Evolutionary conservation across 2,329 filamentous ascomycete species (phyloP).

Genomic region (Elsinoe perseae): DNA sequence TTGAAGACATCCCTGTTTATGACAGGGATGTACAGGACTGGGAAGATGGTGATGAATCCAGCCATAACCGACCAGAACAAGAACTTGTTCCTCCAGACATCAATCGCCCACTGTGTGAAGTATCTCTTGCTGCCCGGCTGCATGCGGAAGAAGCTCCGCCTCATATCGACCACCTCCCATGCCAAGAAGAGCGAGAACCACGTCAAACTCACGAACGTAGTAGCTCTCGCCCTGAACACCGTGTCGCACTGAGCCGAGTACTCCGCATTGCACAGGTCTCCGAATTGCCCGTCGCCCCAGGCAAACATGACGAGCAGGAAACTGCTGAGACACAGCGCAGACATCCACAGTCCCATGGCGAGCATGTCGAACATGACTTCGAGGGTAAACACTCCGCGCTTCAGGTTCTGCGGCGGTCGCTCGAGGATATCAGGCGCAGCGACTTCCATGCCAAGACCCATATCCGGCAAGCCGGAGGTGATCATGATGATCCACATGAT

Average conservation of each 20-base stretch:
- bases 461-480: conserved; percentile 78
- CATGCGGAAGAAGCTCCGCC: conserved; percentile 68
- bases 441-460: conserved; percentile 74
- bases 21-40: conserved; percentile 56
- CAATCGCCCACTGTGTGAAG: conserved; percentile 58
- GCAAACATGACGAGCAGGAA: conserved; percentile 60
- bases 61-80: conserved; percentile 39
- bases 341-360: conserved; percentile 72
- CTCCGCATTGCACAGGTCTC: conserved; percentile 48
- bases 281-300: conserved; percentile 48
- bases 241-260: conserved; percentile 51
- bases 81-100: conserved; percentile 66
- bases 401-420: conserved; percentile 65
- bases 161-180: conserved; percentile 69
- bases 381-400: conserved; percentile 63
- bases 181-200: conserved; percentile 71
- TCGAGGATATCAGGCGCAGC: conserved; percentile 70
- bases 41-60: conserved; percentile 41
- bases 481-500: conserved; percentile 95
- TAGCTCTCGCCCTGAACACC: conserved; percentile 64
- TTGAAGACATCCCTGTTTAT: conserved; percentile 59
- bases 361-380: conserved; percentile 74
- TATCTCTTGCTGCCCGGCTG: conserved; percentile 54
- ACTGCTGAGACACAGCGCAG: conserved; percentile 53
- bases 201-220: conserved; percentile 65